Conservation (phyloP, 345 rosid genomes). For the Eucalyptus marginata region DNA sequence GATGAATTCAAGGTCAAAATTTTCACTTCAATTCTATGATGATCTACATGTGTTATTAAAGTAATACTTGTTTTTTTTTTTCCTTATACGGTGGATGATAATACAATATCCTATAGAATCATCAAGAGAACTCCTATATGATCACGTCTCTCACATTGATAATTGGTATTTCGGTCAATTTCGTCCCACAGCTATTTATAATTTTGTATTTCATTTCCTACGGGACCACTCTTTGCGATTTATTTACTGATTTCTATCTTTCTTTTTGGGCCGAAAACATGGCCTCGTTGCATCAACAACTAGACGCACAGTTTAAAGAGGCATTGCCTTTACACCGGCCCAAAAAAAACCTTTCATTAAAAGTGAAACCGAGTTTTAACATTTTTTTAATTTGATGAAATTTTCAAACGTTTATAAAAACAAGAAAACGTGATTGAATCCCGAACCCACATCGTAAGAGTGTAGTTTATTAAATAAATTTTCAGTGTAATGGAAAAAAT, state of each 20-base stretch:
- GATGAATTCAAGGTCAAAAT: neutral
- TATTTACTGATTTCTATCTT: neutral
- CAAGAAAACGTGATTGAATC: neutral
- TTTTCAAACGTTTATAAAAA: neutral
- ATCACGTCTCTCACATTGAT: neutral
- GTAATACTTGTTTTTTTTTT: neutral
- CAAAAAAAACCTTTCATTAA: neutral
- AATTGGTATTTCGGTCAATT: neutral
- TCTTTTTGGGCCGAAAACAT: neutral
- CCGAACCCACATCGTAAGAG: neutral
- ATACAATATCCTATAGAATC: neutral
- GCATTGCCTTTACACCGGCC: neutral
- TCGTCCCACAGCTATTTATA: neutral
- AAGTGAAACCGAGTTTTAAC: neutral
- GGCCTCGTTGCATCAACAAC: neutral
- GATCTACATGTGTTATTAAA: neutral
- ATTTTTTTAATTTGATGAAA: neutral
- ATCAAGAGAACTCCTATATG: neutral
- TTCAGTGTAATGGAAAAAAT: rapidly evolving
- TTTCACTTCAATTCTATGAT: neutral
- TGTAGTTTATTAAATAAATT: neutral
- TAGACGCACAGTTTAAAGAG: neutral
- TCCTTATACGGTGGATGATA: neutral
- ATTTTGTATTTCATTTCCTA: neutral
- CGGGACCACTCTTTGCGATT: neutral